Conservation (phyloP, 1,284 basidiomycete genomes). For the Fomitopsis palustris region DNA sequence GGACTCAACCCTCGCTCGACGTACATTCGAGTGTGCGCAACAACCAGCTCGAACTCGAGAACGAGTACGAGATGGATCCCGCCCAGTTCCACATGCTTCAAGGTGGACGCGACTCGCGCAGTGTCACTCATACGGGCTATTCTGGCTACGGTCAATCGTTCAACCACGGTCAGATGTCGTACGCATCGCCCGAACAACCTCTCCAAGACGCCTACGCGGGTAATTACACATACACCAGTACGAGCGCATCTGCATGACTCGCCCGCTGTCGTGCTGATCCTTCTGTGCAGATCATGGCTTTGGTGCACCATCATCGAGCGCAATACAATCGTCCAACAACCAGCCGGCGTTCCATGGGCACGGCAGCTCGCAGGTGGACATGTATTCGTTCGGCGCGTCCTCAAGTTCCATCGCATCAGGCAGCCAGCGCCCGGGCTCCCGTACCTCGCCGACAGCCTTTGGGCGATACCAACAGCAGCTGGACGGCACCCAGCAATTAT, state of each 20-base stretch:
- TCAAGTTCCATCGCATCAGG: neutral
- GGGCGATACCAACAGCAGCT: neutral
- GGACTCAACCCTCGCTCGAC: neutral
- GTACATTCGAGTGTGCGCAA: slow-evolving; percentile 8
- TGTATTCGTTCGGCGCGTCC: neutral
- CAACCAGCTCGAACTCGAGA: slow-evolving; percentile 23
- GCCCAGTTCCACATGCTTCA: slow-evolving; percentile 21
- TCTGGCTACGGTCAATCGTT: neutral
- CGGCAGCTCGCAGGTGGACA: neutral
- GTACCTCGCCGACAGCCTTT: neutral
- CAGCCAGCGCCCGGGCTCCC: neutral
- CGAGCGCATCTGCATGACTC: neutral
- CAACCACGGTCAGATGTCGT: neutral
- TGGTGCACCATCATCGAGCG: neutral
- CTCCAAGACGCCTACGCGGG: neutral
- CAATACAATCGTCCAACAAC: neutral
- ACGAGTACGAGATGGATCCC: slow-evolving; percentile 25
- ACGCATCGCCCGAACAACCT: neutral
- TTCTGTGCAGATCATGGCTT: neutral
- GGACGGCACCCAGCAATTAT: neutral
- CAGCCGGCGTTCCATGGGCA: neutral
- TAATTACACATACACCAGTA: neutral
- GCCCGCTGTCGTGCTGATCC: neutral
- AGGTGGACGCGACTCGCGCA: neutral
- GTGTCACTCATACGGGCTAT: neutral